Conservation (phyloP, 2,329 filamentous ascomycete genomes). For the Pseudogymnoascus sp. region DNA sequence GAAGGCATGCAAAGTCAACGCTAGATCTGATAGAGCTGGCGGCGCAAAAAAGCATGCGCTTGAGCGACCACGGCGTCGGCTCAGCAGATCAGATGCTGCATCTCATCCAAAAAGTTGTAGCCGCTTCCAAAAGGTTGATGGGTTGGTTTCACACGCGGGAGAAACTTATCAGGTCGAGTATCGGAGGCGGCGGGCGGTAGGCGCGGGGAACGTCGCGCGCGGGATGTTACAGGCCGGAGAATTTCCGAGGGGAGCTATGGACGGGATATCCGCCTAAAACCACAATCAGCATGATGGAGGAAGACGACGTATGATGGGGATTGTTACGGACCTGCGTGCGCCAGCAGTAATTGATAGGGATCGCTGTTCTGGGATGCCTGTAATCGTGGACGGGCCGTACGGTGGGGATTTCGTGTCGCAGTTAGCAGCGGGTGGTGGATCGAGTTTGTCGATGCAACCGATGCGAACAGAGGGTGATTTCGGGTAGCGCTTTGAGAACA, state of each 20-base stretch:
- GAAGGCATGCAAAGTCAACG: neutral
- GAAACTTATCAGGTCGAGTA: neutral
- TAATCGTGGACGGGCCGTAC: neutral
- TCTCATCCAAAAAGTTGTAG: conserved; percentile 1
- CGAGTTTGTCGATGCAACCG: neutral
- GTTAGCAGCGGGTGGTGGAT: neutral
- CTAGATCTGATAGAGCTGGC: conserved; percentile 1
- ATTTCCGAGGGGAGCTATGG: neutral
- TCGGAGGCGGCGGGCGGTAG: neutral
- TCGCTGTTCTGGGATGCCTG: neutral
- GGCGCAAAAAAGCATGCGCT: neutral
- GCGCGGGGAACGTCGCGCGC: neutral
- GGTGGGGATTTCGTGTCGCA: neutral
- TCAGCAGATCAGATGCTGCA: conserved; percentile 7
- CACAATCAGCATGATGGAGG: neutral
- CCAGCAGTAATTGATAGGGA: neutral
- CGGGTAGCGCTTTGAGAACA: neutral
- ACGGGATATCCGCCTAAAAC: neutral
- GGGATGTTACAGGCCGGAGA: conserved; percentile 2
- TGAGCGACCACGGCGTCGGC: neutral
- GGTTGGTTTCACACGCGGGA: neutral
- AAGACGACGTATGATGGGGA: neutral
- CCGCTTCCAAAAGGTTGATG: neutral
- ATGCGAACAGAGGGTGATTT: neutral
- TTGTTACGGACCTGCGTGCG: conserved; percentile 1